These are phyloP conservation scores for Fusarium sp. DNA, from an alignment of 2,329 filamentous ascomycete species.

Conservation along the genomic window DNA sequence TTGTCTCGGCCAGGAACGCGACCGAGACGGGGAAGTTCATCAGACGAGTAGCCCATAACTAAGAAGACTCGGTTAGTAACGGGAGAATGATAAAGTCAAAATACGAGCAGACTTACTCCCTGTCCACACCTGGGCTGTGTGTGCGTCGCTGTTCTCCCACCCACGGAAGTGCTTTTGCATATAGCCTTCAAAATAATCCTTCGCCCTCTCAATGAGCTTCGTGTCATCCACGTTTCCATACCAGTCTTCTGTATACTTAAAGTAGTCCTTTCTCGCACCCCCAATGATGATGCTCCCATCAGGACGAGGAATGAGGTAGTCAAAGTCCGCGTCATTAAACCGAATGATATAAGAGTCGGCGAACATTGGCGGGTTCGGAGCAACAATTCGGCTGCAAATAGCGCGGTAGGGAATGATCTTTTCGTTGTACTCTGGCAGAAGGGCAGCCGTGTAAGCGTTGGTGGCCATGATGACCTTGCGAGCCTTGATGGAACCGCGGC, in stretches of 20 bases:
- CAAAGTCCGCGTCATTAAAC: conserved; percentile 50
- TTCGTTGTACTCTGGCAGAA: conserved; percentile 58
- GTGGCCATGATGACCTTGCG: not conserved
- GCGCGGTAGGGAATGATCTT: conserved; percentile 70
- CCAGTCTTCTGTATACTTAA: conserved; percentile 57
- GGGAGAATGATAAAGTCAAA: accelerated
- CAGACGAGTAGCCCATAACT: conserved; percentile 3
- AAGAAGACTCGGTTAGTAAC: not conserved
- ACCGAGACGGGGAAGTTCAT: not conserved
- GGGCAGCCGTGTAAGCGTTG: conserved; percentile 4
- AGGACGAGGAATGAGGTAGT: conserved; percentile 59
- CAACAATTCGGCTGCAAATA: conserved; percentile 51
- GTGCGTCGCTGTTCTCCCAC: conserved; percentile 59
- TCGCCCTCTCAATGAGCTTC: conserved; percentile 57
- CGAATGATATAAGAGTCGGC: conserved; percentile 43
- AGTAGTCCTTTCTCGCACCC: conserved; percentile 51
- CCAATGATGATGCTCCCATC: conserved; percentile 56
- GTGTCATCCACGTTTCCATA: conserved; percentile 61
- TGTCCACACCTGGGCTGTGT: not conserved
- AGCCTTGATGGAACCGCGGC: conserved; percentile 58
- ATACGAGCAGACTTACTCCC: not conserved
- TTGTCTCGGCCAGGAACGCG: conserved; percentile 8
- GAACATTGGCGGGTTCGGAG: conserved; percentile 36
- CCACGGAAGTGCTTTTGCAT: conserved; percentile 63
- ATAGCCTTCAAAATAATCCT: conserved; percentile 60